phyloP scores from a whole-genome alignment of 140 eudicot species.

The Senecio squalidus region DNA sequence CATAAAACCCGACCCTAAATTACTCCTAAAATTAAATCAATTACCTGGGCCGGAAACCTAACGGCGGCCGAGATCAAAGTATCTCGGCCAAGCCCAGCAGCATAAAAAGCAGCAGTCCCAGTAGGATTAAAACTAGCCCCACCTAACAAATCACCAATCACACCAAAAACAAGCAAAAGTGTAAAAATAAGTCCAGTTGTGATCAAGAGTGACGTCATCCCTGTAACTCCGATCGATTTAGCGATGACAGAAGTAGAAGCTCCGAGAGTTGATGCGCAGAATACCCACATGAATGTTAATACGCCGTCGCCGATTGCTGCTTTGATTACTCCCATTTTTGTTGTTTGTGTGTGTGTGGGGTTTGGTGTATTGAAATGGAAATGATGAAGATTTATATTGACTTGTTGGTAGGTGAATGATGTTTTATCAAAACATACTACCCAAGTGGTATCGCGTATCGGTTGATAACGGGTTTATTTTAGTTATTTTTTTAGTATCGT shows the following conservation, averaged over 20 bases:
- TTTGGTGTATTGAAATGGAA: background rate
- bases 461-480: too few species aligned
- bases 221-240: conserved; percentile 35
- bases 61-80: conserved; percentile 47
- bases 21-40: background rate
- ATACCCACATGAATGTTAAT: conserved; percentile 71
- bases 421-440: too few species aligned
- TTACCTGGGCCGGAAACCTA: conserved; percentile 70
- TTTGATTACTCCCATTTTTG: conserved; percentile 48
- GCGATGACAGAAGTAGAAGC: conserved; percentile 45
- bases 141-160: conserved; percentile 37
- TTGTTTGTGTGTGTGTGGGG: too few species aligned
- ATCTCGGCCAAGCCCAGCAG: conserved; percentile 45
- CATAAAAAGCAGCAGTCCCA: conserved; percentile 54
- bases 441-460: too few species aligned
- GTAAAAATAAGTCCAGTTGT: conserved; percentile 30
- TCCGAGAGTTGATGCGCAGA: conserved; percentile 56
- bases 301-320: conserved; percentile 45
- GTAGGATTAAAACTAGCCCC: conserved; percentile 70
- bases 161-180: conserved; percentile 33
- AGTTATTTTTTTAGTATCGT: too few species aligned
- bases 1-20: background rate
- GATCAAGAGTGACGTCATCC: conserved; percentile 34
- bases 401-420: too few species aligned
- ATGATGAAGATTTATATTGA: too few species aligned